Evolutionary conservation across 768 basidiomycete genomes (phyloP).

Genomic region (Phaeotremella fagi): DNA sequence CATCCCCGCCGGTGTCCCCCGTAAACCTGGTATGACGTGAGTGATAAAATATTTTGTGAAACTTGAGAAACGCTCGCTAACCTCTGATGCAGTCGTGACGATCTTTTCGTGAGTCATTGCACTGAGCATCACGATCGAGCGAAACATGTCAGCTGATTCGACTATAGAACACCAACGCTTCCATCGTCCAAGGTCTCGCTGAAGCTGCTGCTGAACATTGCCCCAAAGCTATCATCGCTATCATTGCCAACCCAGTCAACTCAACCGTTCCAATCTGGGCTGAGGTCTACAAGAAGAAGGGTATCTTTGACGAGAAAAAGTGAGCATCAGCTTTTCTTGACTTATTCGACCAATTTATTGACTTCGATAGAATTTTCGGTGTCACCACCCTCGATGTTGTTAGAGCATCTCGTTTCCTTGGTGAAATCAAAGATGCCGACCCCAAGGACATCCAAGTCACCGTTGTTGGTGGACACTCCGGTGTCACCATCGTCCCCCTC

Average conservation of each 20-base stretch:
- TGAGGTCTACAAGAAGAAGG: constrained; percentile 89
- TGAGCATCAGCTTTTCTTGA: constrained; percentile 44
- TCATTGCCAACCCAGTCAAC: constrained; percentile 99
- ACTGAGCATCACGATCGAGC: not conserved
- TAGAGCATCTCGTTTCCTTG: constrained; percentile 92
- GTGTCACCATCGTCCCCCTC: constrained; percentile 87
- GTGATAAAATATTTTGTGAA: constrained; percentile 15
- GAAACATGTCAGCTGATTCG: not conserved
- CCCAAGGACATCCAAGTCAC: constrained; percentile 60
- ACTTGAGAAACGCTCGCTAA: not conserved
- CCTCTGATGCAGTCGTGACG: constrained; percentile 33
- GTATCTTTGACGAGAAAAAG: constrained; percentile 88
- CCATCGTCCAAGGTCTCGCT: constrained; percentile 90
- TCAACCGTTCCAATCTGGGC: constrained; percentile 96
- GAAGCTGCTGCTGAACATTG: constrained; percentile 74
- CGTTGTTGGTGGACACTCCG: constrained; percentile 78
- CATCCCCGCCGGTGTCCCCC: constrained; percentile 93
- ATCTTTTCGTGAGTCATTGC: constrained; percentile 56
- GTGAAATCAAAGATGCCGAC: constrained; percentile 61
- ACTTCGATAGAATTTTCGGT: constrained; percentile 71
- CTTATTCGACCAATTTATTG: not conserved
- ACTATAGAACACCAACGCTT: constrained; percentile 79
- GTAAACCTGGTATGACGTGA: constrained; percentile 60
- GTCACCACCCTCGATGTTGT: constrained; percentile 97
- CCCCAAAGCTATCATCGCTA: constrained; percentile 87